Evolutionary conservation across 441 rosid species (phyloP).

Genomic region (Croton setiger): DNA sequence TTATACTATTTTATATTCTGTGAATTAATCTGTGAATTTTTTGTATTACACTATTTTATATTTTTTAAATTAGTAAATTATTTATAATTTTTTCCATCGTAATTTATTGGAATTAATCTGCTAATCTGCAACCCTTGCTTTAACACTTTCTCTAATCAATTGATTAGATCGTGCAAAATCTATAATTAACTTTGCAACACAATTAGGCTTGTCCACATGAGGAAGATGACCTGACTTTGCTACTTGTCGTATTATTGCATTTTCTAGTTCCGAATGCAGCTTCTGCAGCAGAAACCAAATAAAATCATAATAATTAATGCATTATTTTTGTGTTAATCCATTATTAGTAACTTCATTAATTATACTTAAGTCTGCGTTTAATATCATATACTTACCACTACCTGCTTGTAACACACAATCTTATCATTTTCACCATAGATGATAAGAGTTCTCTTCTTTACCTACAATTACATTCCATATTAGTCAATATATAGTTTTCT

Average conservation of each 20-base stretch:
- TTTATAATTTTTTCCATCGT: too few relatives aligned
- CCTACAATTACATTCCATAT: slow-evolving; percentile 31
- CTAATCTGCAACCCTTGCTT: too few relatives aligned
- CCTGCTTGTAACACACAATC: slow-evolving; percentile 64
- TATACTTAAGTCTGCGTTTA: too few relatives aligned
- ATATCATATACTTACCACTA: slow-evolving; percentile 44
- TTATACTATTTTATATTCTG: too few relatives aligned
- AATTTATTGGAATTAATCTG: too few relatives aligned
- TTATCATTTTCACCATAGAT: slow-evolving; percentile 81
- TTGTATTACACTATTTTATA: too few relatives aligned
- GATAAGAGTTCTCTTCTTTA: slow-evolving; percentile 65
- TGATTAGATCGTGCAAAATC: slow-evolving; percentile 31
- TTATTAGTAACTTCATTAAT: too few relatives aligned
- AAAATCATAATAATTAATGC: too few relatives aligned
- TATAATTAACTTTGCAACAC: slow-evolving; percentile 49
- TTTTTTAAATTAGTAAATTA: too few relatives aligned
- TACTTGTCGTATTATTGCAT: slow-evolving; percentile 58
- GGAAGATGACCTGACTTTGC: slow-evolving; percentile 80
- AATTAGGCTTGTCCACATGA: slow-evolving; percentile 65
- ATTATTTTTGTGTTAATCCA: too few relatives aligned
- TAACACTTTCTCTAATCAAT: not conserved
- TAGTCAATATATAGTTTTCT: not conserved
- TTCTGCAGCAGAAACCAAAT: slow-evolving; percentile 41
- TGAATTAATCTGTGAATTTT: too few relatives aligned
- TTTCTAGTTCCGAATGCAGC: slow-evolving; percentile 53